These are phyloP conservation scores for Selenicereus undatus DNA, from an alignment of 148 eudicot genomes.

Conservation along the genomic window DNA sequence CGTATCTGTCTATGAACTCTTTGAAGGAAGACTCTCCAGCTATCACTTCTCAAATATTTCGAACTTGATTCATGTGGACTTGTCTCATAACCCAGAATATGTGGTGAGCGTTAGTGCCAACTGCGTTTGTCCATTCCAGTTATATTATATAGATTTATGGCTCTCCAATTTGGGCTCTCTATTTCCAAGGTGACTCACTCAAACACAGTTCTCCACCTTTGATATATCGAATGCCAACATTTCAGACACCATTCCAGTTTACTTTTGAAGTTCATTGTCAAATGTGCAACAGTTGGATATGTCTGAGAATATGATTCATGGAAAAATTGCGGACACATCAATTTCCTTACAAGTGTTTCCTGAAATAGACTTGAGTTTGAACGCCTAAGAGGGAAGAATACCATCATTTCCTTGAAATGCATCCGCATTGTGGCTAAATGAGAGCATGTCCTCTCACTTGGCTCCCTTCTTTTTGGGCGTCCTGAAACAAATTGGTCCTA, in stretches of 20 bases:
- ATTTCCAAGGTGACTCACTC: conserved; percentile 24
- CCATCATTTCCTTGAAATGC: neutral
- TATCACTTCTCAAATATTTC: conserved; percentile 26
- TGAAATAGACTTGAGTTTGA: neutral
- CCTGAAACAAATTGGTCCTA: neutral
- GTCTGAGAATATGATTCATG: neutral
- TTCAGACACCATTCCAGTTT: conserved; percentile 12
- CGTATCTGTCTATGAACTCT: conserved; percentile 24
- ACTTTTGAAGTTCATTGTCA: conserved; percentile 5
- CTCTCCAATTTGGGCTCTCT: conserved; percentile 22
- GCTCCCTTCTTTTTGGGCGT: no score
- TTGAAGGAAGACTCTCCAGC: conserved; percentile 21
- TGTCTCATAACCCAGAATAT: conserved; percentile 22
- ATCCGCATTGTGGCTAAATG: neutral
- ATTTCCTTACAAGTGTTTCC: neutral
- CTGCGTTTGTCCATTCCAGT: conserved; percentile 24
- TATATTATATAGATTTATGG: neutral
- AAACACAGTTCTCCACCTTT: neutral
- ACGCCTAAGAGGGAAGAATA: neutral
- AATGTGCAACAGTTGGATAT: neutral
- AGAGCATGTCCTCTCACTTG: neutral
- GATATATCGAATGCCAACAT: conserved; percentile 13
- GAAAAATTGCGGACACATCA: neutral
- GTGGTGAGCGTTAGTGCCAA: conserved; percentile 15
- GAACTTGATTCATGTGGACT: conserved; percentile 8